A percentile compares a stretch with the other conserved stretches of the same genome.
These are phyloP conservation scores for Drechslerella coelobrocha DNA, from an alignment of 2,329 filamentous ascomycete genomes.

Conservation along the genomic window DNA sequence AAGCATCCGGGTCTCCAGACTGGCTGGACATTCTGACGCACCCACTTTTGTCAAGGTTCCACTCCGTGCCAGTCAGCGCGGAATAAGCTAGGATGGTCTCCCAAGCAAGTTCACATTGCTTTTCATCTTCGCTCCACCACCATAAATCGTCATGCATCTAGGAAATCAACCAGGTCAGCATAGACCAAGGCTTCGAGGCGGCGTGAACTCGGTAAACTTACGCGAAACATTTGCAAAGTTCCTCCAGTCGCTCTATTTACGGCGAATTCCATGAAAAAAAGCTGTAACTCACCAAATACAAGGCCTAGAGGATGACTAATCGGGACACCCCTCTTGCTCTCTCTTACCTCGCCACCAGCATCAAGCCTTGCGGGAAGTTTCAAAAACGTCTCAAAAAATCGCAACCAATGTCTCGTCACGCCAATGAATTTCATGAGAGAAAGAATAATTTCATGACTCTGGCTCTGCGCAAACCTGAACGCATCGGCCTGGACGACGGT, in stretches of 20 bases:
- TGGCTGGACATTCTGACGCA: slow-evolving; percentile 54
- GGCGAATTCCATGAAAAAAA: slow-evolving; percentile 72
- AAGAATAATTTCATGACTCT: slow-evolving; percentile 69
- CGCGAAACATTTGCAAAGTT: slow-evolving; percentile 55
- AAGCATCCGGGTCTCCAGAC: neutral
- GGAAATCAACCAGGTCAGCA: neutral
- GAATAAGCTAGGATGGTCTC: slow-evolving; percentile 65
- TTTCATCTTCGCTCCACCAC: slow-evolving; percentile 68
- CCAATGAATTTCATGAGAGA: slow-evolving; percentile 67
- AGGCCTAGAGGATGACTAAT: slow-evolving; percentile 68
- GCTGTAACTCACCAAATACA: slow-evolving; percentile 66
- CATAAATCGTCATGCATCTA: slow-evolving; percentile 69
- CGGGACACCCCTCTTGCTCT: slow-evolving; percentile 66
- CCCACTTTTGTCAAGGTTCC: slow-evolving; percentile 69
- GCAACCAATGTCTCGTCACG: slow-evolving; percentile 65
- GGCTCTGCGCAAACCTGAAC: slow-evolving; percentile 65
- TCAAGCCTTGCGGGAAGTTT: slow-evolving; percentile 67
- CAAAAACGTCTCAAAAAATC: slow-evolving; percentile 68
- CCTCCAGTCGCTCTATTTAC: slow-evolving; percentile 67
- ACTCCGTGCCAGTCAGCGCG: slow-evolving; percentile 64
- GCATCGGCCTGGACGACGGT: slow-evolving; percentile 68
- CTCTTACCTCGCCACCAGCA: slow-evolving; percentile 59
- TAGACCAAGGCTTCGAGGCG: slow-evolving; percentile 63
- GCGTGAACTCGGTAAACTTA: slow-evolving; percentile 1
- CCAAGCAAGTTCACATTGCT: slow-evolving; percentile 66